Percentiles rank a stretch among this genome's conserved stretches.
Conservation (phyloP, 1,139 yeast species). For the Yamadazyma sp. region DNA sequence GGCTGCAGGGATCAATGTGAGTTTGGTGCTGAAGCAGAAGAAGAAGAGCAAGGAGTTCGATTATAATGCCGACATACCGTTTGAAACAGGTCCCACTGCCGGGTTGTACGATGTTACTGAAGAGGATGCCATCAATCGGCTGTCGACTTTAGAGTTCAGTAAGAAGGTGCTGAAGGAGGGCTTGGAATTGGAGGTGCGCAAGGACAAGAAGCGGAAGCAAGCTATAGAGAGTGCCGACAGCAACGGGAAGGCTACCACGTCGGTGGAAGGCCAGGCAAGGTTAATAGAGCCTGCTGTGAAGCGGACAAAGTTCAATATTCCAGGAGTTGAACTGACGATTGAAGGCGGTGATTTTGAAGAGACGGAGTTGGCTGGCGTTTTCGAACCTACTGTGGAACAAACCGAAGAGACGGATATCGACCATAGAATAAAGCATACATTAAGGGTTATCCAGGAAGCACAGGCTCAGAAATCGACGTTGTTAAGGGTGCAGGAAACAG, state of each 20-base stretch:
- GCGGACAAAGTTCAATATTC: conserved; percentile 54
- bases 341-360: conserved; percentile 2
- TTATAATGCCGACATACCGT: conserved; percentile 80
- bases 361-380: conserved; percentile 13
- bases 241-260: conserved; percentile 12
- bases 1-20: conserved; percentile 75
- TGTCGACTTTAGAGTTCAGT: conserved; percentile 45
- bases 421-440: conserved; percentile 26
- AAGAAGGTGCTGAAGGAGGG: conserved; percentile 50
- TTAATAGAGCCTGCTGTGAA: conserved; percentile 31
- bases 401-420: conserved; percentile 25
- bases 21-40: conserved; percentile 51
- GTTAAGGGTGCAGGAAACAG: conserved; percentile 9
- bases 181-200: conserved; percentile 38
- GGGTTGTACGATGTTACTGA: conserved; percentile 71
- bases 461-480: conserved; percentile 20
- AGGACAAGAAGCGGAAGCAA: conserved; percentile 23
- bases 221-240: conserved; percentile 15
- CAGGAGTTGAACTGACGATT: conserved; percentile 20
- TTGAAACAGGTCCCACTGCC: conserved; percentile 67
- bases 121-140: conserved; percentile 48
- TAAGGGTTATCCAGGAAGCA: conserved; percentile 21
- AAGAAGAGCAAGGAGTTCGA: conserved; percentile 63
- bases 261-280: conserved; percentile 36
- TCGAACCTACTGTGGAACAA: conserved; percentile 1